Conservation (phyloP, 768 basidiomycete genomes). For the Hypholoma fasciculare region DNA sequence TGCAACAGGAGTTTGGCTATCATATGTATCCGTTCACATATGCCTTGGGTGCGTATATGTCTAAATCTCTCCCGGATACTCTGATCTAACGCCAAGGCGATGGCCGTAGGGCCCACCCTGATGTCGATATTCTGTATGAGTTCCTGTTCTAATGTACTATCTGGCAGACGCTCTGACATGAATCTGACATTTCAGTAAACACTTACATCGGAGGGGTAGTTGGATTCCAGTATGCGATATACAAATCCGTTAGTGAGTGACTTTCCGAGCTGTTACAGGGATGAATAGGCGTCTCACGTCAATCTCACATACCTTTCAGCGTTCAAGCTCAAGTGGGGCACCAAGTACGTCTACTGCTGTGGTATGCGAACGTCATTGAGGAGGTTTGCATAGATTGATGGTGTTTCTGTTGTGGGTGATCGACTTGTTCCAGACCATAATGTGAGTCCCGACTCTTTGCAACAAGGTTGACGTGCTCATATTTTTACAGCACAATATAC, state of each 20-base stretch:
- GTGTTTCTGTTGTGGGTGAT: not conserved
- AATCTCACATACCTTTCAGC: not conserved
- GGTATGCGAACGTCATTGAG: not conserved
- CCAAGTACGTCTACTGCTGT: not conserved
- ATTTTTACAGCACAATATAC: conserved; percentile 21
- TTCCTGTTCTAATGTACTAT: not conserved
- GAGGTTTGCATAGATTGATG: not conserved
- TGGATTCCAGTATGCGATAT: conserved; percentile 30
- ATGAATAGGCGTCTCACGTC: not conserved
- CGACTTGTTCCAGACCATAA: not conserved
- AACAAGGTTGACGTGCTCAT: not conserved
- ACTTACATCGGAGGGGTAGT: conserved; percentile 26
- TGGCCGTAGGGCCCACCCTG: conserved; percentile 21
- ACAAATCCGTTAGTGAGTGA: conserved; percentile 31
- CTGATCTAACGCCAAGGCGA: no score
- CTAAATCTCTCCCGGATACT: not conserved
- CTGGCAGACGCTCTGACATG: not conserved
- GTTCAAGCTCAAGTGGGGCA: not conserved
- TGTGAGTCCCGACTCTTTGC: not conserved
- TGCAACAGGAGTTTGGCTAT: not conserved
- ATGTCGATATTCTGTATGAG: conserved; percentile 23
- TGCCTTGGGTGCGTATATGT: not conserved
- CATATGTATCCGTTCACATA: not conserved
- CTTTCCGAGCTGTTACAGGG: conserved; percentile 1
- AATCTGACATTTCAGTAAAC: conserved; percentile 19